Evolutionary conservation across 148 eudicot genomes (phyloP).

Genomic region (Chenopodium berlandieri): DNA sequence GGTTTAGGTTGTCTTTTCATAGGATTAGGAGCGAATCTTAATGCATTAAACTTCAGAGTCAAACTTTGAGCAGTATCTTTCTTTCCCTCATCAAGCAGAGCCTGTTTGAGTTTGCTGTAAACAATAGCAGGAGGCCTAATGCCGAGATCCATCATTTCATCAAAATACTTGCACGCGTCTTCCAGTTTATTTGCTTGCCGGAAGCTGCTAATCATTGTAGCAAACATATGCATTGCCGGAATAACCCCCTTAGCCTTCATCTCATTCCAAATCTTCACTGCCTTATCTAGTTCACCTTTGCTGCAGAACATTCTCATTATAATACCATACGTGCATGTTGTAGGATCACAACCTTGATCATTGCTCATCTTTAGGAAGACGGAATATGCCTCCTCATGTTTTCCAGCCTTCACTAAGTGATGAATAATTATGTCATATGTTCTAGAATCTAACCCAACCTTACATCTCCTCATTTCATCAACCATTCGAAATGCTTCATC

Average conservation of each 20-base stretch:
- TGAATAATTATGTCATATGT: constrained; percentile 81
- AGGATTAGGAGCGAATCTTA: constrained; percentile 39
- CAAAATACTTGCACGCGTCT: constrained; percentile 60
- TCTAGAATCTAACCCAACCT: constrained; percentile 70
- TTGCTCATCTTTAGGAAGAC: constrained; percentile 52
- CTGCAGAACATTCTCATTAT: constrained; percentile 81
- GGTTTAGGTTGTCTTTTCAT: no score
- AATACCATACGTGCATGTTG: constrained; percentile 63
- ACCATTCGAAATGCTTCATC: constrained; percentile 65
- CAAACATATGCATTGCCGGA: constrained; percentile 80
- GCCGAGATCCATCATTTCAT: constrained; percentile 81
- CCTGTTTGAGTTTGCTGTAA: constrained; percentile 58
- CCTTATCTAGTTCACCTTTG: constrained; percentile 49
- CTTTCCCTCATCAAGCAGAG: constrained; percentile 64
- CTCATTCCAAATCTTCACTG: constrained; percentile 62
- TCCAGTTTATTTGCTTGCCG: constrained; percentile 59
- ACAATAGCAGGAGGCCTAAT: constrained; percentile 70
- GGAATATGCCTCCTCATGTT: constrained; percentile 56
- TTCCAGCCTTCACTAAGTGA: constrained; percentile 56
- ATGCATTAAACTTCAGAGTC: constrained; percentile 49
- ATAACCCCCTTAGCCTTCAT: constrained; percentile 77
- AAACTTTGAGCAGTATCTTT: constrained; percentile 49
- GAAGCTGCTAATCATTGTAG: constrained; percentile 58
- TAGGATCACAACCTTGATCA: constrained; percentile 59
- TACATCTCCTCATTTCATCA: constrained; percentile 68